A percentile compares a stretch with the other conserved stretches of the same genome.
Evolutionary conservation across 805 yeast genomes (phyloP).

Genomic region (Zygotorulaspora florentina): DNA sequence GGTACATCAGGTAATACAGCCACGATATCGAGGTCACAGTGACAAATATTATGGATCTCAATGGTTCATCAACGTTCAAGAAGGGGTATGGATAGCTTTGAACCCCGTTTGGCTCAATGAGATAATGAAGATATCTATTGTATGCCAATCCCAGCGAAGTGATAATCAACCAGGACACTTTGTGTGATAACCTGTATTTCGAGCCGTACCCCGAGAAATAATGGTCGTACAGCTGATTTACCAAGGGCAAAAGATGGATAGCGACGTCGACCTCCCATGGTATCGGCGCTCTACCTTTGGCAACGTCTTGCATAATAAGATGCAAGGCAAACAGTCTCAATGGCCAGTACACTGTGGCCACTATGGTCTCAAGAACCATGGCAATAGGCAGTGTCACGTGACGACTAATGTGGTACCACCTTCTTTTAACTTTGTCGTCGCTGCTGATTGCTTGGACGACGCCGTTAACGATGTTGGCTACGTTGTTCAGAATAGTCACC

Average conservation of each 20-base stretch:
- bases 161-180: conserved; percentile 41
- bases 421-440: not conserved
- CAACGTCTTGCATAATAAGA: conserved; percentile 41
- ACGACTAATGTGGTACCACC: conserved; percentile 31
- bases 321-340: conserved; percentile 49
- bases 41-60: conserved; percentile 46
- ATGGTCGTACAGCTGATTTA: conserved; percentile 51
- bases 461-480: conserved; percentile 40
- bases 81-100: conserved; percentile 66
- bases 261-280: conserved; percentile 51
- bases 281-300: conserved; percentile 31
- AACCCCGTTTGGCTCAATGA: conserved; percentile 45
- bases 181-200: conserved; percentile 34
- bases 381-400: conserved; percentile 45
- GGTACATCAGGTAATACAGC: conserved; percentile 29
- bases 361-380: conserved; percentile 55
- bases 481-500: conserved; percentile 43
- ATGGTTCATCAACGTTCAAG: conserved; percentile 47
- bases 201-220: conserved; percentile 44
- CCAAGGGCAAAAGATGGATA: conserved; percentile 57
- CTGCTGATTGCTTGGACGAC: conserved; percentile 3
- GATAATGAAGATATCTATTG: conserved; percentile 47
- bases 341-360: conserved; percentile 66
- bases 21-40: conserved; percentile 41
- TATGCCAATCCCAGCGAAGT: conserved; percentile 43